Percentiles rank a stretch among this genome's conserved stretches.
Evolutionary conservation across 371 early-diverging fungal genomes (phyloP).

Genomic region (Saksenaea vasiformis): DNA sequence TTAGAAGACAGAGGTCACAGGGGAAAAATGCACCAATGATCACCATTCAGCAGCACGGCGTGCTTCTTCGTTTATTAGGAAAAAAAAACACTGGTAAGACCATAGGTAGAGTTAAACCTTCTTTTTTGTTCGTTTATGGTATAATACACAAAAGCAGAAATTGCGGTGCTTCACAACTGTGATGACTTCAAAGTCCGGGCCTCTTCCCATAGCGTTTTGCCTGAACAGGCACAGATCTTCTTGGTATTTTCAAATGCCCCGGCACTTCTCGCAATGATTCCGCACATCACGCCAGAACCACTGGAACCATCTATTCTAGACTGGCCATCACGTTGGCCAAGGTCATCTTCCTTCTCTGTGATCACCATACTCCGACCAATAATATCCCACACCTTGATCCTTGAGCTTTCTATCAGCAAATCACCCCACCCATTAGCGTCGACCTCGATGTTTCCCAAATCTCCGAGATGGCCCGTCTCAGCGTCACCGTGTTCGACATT

Average conservation of each 20-base stretch:
- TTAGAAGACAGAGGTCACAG: too few species aligned
- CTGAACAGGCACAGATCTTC: slow-evolving; percentile 85
- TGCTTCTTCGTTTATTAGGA: neutral
- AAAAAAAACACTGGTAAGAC: neutral
- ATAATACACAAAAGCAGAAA: neutral
- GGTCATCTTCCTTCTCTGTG: slow-evolving; percentile 52
- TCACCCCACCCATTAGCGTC: slow-evolving; percentile 79
- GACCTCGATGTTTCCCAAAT: slow-evolving; percentile 69
- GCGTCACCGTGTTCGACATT: slow-evolving; percentile 56
- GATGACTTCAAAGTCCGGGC: slow-evolving; percentile 28
- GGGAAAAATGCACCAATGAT: too few species aligned
- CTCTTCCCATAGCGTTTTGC: slow-evolving; percentile 89
- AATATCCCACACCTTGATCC: slow-evolving; percentile 82
- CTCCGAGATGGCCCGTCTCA: slow-evolving; percentile 61
- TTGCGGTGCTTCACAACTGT: neutral
- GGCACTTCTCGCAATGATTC: slow-evolving; percentile 87
- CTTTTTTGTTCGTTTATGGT: neutral
- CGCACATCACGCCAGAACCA: slow-evolving; percentile 72
- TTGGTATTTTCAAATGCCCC: slow-evolving; percentile 91
- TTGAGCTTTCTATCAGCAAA: slow-evolving; percentile 68
- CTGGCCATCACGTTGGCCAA: slow-evolving; percentile 30
- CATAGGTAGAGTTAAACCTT: neutral
- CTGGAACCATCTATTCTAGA: slow-evolving; percentile 57
- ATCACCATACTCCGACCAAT: slow-evolving; percentile 87
- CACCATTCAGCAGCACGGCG: too few species aligned